A percentile compares a stretch with the other conserved stretches of the same genome.
phyloP scores from a whole-genome alignment of 805 yeast genomes.

The Candida nitratophila region DNA sequence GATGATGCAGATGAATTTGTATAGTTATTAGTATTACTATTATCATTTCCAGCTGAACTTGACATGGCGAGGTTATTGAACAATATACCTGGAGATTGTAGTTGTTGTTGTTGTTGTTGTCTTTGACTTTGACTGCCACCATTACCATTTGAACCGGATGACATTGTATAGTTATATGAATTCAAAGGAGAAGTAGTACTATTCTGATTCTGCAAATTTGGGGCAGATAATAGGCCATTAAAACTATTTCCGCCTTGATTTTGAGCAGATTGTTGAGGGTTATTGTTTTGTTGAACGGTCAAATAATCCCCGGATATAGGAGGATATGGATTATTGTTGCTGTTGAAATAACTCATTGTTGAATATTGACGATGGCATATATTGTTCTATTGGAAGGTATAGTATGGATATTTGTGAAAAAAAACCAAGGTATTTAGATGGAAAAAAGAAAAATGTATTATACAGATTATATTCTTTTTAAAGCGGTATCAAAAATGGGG shows the following conservation, averaged over 20 bases:
- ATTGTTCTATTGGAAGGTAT: background rate
- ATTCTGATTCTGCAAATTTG: background rate
- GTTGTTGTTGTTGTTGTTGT: background rate
- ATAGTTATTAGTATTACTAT: conserved; percentile 1
- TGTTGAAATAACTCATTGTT: background rate
- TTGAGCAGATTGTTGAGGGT: background rate
- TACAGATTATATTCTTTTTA: too few relatives aligned
- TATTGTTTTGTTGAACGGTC: too few relatives aligned
- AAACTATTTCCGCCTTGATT: background rate
- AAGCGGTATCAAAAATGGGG: too few relatives aligned
- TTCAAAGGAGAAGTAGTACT: background rate
- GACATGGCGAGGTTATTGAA: conserved; percentile 6
- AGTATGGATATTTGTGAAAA: too few relatives aligned
- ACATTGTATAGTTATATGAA: background rate
- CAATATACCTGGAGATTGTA: conserved; percentile 12
- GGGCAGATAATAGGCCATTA: background rate
- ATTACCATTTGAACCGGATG: background rate
- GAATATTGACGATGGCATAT: background rate
- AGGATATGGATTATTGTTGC: background rate
- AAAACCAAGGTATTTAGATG: too few relatives aligned
- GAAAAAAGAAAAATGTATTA: too few relatives aligned
- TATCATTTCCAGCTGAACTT: background rate
- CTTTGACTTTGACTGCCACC: background rate
- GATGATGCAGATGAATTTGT: conserved; percentile 12
- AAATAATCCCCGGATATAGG: background rate